Conservation (phyloP, 768 basidiomycete genomes). For the Boletellus ananas region DNA sequence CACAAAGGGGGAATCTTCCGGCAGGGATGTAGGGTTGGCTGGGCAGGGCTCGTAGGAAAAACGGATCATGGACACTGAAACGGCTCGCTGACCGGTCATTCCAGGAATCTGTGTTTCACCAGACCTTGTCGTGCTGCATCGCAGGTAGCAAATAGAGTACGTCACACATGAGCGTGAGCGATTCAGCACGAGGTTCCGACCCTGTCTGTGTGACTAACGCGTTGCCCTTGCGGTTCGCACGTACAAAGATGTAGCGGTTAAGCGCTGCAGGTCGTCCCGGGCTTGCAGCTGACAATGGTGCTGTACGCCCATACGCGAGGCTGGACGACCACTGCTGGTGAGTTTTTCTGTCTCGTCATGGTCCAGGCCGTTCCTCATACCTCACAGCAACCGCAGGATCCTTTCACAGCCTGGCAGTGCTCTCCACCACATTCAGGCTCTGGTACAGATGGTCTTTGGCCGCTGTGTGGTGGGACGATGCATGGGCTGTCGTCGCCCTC, state of each 20-base stretch:
- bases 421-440: slow-evolving; percentile 13
- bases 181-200: background rate
- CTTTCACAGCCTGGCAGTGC: slow-evolving; percentile 6
- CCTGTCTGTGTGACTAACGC: background rate
- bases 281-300: background rate
- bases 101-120: background rate
- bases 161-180: background rate
- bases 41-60: background rate
- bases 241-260: background rate
- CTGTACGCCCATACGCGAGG: background rate
- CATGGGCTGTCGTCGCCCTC: slow-evolving; percentile 12
- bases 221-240: background rate
- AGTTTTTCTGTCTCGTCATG: background rate
- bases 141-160: background rate
- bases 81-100: background rate
- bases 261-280: background rate
- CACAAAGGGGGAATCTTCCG: background rate
- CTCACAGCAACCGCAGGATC: slow-evolving; percentile 1
- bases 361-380: background rate
- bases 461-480: slow-evolving; percentile 20
- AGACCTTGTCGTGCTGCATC: background rate
- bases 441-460: slow-evolving; percentile 9
- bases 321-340: slow-evolving; percentile 1
- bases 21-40: background rate
- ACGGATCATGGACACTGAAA: background rate